These are phyloP conservation scores for Opeltia flavorubescens DNA, from an alignment of 495 filamentous ascomycete species.

Conservation along the genomic window DNA sequence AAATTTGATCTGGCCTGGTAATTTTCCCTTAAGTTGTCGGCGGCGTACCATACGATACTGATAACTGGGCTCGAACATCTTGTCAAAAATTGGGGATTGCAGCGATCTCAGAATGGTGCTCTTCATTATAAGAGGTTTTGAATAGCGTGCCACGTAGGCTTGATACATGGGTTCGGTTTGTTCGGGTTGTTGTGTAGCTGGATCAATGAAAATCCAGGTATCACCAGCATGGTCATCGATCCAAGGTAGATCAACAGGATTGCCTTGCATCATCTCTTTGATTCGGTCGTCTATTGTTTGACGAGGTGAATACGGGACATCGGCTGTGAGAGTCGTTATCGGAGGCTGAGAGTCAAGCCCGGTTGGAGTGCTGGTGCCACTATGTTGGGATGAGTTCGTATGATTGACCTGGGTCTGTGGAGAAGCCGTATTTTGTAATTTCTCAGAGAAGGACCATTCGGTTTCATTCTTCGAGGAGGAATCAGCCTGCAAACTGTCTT, in stretches of 20 bases:
- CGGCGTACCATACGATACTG: constrained; percentile 25
- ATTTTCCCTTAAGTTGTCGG: constrained; percentile 18
- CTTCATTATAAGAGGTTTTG: constrained; percentile 26
- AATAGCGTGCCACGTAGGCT: constrained; percentile 14
- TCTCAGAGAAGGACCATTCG: not conserved
- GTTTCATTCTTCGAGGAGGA: not conserved
- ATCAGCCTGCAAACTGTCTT: not conserved
- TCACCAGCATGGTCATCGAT: constrained; percentile 28
- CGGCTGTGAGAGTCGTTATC: not conserved
- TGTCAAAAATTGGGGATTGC: constrained; percentile 33
- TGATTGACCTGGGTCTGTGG: too few species aligned
- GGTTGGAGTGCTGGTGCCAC: not conserved
- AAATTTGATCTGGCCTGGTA: constrained; percentile 35
- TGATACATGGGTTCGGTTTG: constrained; percentile 8
- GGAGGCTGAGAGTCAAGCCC: not conserved
- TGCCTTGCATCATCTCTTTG: constrained; percentile 13
- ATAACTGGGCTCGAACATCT: constrained; percentile 29
- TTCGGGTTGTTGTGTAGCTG: constrained; percentile 19
- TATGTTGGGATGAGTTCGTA: not conserved
- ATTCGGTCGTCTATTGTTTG: constrained; percentile 5
- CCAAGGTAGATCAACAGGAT: constrained; percentile 13
- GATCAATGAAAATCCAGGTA: constrained; percentile 43
- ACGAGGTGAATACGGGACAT: not conserved
- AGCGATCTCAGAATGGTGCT: constrained; percentile 32
- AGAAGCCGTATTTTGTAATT: too few species aligned